Percentiles rank a stretch among this genome's conserved stretches.
Evolutionary conservation across 2,329 filamentous ascomycete species (phyloP).

Genomic region (Botrytis porri): DNA sequence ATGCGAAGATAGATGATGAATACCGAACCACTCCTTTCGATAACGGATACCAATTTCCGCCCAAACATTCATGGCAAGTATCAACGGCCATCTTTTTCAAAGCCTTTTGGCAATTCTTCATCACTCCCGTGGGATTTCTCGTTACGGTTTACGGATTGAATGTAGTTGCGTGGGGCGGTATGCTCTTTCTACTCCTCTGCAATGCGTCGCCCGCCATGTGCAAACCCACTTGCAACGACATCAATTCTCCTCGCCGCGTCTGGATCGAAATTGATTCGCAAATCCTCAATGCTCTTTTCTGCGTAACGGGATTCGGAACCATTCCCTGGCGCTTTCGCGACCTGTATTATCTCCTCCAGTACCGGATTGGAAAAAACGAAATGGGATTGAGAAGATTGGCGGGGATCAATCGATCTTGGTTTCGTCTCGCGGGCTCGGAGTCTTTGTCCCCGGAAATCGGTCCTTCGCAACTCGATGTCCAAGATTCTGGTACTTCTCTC

Average conservation of each 20-base stretch:
- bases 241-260: constrained; percentile 71
- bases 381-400: constrained; percentile 65
- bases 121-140: constrained; percentile 72
- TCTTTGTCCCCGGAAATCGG: constrained; percentile 53
- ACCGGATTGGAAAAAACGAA: constrained; percentile 52
- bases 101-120: constrained; percentile 69
- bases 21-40: constrained; percentile 45
- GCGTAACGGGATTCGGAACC: constrained; percentile 79
- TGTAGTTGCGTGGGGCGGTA: constrained; percentile 84
- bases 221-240: constrained; percentile 64
- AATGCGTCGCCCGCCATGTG: constrained; percentile 75
- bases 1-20: constrained; percentile 22
- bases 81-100: constrained; percentile 56
- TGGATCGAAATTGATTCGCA: constrained; percentile 88
- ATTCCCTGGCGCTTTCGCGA: constrained; percentile 84
- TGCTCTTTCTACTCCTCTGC: constrained; percentile 82
- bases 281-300: constrained; percentile 80
- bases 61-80: constrained; percentile 57
- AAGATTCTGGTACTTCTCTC: constrained; percentile 38
- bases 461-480: constrained; percentile 49
- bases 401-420: constrained; percentile 73
- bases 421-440: constrained; percentile 66
- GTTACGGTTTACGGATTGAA: constrained; percentile 78
- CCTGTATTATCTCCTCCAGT: constrained; percentile 68
- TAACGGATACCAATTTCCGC: constrained; percentile 66